Percentiles rank a stretch among this genome's conserved stretches.
These are phyloP conservation scores for Colletotrichum camelliae DNA, from an alignment of 2,329 filamentous ascomycete species.

Conservation along the genomic window DNA sequence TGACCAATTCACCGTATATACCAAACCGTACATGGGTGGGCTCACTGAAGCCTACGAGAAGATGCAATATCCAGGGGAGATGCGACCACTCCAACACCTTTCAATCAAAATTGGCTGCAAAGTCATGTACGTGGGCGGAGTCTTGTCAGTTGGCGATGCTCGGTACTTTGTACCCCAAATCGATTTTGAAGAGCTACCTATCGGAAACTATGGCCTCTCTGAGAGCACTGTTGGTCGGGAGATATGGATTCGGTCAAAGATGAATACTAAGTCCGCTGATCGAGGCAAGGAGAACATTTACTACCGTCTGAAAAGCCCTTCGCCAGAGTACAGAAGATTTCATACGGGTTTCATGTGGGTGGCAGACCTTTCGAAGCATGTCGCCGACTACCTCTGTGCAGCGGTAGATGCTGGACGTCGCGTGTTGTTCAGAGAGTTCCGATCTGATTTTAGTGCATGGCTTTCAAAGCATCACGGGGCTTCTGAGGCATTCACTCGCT, in stretches of 20 bases:
- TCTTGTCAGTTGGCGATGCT: conserved; percentile 50
- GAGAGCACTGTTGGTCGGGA: conserved; percentile 52
- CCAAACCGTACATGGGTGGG: conserved; percentile 34
- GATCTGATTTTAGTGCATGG: conserved; percentile 62
- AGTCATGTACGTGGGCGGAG: conserved; percentile 64
- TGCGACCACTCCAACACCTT: conserved; percentile 61
- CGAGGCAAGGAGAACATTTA: conserved; percentile 49
- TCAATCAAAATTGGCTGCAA: conserved; percentile 36
- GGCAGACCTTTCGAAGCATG: conserved; percentile 72
- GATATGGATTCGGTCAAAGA: conserved; percentile 68
- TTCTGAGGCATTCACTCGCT: conserved; percentile 51
- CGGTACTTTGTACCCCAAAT: conserved; percentile 60
- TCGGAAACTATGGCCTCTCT: conserved; percentile 68
- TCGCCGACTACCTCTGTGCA: conserved; percentile 66
- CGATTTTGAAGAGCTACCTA: conserved; percentile 62
- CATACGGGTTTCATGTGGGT: conserved; percentile 73
- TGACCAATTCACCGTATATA: conserved; percentile 64
- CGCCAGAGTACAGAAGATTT: conserved; percentile 66
- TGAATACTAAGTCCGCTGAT: conserved; percentile 37
- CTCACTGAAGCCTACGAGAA: neutral
- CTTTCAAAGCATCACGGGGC: conserved; percentile 48
- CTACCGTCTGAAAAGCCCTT: conserved; percentile 66
- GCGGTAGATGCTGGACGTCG: conserved; percentile 31
- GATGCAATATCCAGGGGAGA: conserved; percentile 42
- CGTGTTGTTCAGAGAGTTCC: conserved; percentile 63